Evolutionary conservation across 2,329 filamentous ascomycete genomes (phyloP), one percentile per base, ranked within the genome.

Genomic region (Fusarium drepaniforme): DNA sequence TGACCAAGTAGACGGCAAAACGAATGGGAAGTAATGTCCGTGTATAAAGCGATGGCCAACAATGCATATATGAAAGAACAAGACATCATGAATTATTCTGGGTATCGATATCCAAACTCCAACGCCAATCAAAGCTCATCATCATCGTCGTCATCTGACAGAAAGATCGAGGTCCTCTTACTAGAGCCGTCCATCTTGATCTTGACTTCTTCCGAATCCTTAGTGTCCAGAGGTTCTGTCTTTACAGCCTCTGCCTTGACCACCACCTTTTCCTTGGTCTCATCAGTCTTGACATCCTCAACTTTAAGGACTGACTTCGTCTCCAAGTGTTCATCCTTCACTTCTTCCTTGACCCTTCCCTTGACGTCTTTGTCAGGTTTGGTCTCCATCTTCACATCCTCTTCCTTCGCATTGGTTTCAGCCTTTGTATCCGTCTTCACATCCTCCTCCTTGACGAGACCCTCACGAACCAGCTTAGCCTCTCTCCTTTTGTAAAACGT

Each of bases 401-500:
- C 74, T 11, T 68, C 64, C 16, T 78, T 76, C 3, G 28, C 49
- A 30, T 53, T 12, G 11, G 4, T 28, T 7, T 72, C 77, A 7
- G 44, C 58, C 23, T 71, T 68, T 4, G 37, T 59, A 8, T 75
- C 67, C 23, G 53, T 51, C 13, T 79, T 71, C 56, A 75, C 73
- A 28, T 79, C 80, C 30, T 80, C 59, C 40, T 80, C 78, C 46
- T 77, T 67, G 25, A 78, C 40, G 5, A 76, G 61, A 8, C 71
- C 75, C 53, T 80, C 79, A 28, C 78, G 81, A 44, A 82, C 80
- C 46, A 91, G 64, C 75, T 85, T 85, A 70, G 88, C 88, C 80
- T 91, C 88, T 73, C 96, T 87, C 76, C 87, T 87, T 72, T 86
- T 85, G 85, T 98, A 98, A 83, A 98, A 98, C 4, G 85, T 86